A percentile compares a stretch with the other conserved stretches of the same genome.
Evolutionary conservation across 495 filamentous ascomycete species (phyloP).

Genomic region (Lindgomyces ingoldianus): DNA sequence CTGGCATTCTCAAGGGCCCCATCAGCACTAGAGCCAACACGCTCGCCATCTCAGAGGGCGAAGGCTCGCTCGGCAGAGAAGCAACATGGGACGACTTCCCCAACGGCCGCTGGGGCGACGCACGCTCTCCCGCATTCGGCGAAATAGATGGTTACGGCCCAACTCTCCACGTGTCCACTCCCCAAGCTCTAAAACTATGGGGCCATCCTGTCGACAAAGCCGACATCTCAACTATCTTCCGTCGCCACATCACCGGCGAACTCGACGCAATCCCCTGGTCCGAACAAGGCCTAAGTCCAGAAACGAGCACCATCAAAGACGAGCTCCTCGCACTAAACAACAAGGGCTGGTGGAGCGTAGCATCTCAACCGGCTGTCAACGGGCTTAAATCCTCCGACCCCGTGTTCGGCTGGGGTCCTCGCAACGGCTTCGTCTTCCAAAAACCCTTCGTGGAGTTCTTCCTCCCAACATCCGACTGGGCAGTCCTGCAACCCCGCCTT

Average conservation of each 20-base stretch:
- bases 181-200: slow-evolving; percentile 81
- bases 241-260: slow-evolving; percentile 72
- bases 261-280: slow-evolving; percentile 85
- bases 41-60: slow-evolving; percentile 87
- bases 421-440: slow-evolving; percentile 92
- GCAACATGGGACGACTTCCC: slow-evolving; percentile 99
- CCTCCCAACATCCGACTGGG: slow-evolving; percentile 70
- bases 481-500: slow-evolving; percentile 62
- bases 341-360: slow-evolving; percentile 93
- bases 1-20: slow-evolving; percentile 59
- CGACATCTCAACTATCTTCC: slow-evolving; percentile 79
- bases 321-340: slow-evolving; percentile 73
- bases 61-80: slow-evolving; percentile 86
- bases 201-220: slow-evolving; percentile 64
- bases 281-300: slow-evolving; percentile 82
- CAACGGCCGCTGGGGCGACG: slow-evolving; percentile 96
- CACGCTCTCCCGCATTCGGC: slow-evolving; percentile 76
- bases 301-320: slow-evolving; percentile 75
- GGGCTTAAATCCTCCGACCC: slow-evolving; percentile 71
- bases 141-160: slow-evolving; percentile 96
- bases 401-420: slow-evolving; percentile 94
- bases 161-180: slow-evolving; percentile 75
- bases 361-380: slow-evolving; percentile 94
- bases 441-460: slow-evolving; percentile 98
- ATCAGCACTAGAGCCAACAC: slow-evolving; percentile 73